These are phyloP conservation scores for Phialophora verrucosa DNA, from an alignment of 2,329 filamentous ascomycete species.

Conservation along the genomic window DNA sequence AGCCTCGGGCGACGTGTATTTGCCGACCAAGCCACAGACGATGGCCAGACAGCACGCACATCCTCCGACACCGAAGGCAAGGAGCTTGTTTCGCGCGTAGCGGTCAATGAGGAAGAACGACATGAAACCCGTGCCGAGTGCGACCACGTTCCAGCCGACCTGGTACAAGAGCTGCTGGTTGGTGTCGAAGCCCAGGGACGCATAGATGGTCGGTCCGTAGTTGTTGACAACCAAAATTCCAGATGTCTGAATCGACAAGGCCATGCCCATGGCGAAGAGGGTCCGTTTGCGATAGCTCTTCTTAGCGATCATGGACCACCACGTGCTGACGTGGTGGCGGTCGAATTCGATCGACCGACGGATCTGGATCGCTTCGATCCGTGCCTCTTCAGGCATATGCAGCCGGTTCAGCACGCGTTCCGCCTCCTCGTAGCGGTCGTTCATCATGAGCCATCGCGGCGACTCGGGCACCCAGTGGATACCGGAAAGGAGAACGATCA, in stretches of 20 bases:
- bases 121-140: slow-evolving; percentile 22
- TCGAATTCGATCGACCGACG: slow-evolving; percentile 16
- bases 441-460: slow-evolving; percentile 63
- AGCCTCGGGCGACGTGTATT: slow-evolving; percentile 11
- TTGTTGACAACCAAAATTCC: slow-evolving; percentile 53
- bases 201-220: slow-evolving; percentile 54
- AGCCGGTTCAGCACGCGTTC: slow-evolving; percentile 42
- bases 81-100: slow-evolving; percentile 24
- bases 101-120: slow-evolving; percentile 34
- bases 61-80: slow-evolving; percentile 26
- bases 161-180: slow-evolving; percentile 33
- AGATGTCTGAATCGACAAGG: slow-evolving; percentile 41
- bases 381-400: slow-evolving; percentile 20
- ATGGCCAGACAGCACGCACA: slow-evolving; percentile 25
- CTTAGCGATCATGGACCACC: slow-evolving; percentile 30
- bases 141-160: slow-evolving; percentile 29
- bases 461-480: slow-evolving; percentile 62
- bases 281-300: slow-evolving; percentile 32
- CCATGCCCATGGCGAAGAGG: slow-evolving; percentile 25
- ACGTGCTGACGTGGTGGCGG: slow-evolving; percentile 24
- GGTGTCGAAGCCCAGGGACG: slow-evolving; percentile 52
- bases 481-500: slow-evolving; percentile 16
- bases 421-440: slow-evolving; percentile 60
- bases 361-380: slow-evolving; percentile 22
- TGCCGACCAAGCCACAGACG: slow-evolving; percentile 19